Evolutionary conservation across 345 rosid genomes (phyloP), one percentile per base, ranked within the genome.

Genomic region (Zanthoxylum bungeanum): DNA sequence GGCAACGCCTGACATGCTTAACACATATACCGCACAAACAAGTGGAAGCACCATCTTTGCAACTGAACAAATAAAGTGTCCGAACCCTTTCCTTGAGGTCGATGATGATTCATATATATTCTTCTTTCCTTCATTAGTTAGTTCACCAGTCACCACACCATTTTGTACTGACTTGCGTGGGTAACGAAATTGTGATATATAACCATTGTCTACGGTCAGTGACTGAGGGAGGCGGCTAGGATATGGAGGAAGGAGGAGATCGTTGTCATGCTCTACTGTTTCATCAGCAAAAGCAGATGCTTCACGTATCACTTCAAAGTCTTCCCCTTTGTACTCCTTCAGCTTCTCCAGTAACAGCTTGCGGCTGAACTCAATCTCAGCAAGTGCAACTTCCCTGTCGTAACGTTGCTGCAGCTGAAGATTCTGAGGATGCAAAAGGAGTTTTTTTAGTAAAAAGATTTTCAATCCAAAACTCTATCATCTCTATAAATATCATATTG

Each of bases 201-300:
- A 77, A 19, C 78, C 83, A 34, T 69, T 83, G 33, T 82, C 83
- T 56, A 75, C 60, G 72, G 78, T 82, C 22, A 84, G 78, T 19
- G 91, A 77, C 17, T 53, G 78, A 66, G 90, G 92, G 19, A 79
- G 71, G 22, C 82, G 85, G 65, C 79, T 80, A 47, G 90, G 89
- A 70, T 93, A 93, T 3, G 98, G 97, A 63, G 98, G 98, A 70
- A 93, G 93, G 7, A 89, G 79, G 69, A 93, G 97, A 81, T 89
- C 89, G 10, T 69, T 81, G 57, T 84, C 81, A 14, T 82, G 86
- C 49, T 87, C 89, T 50, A 88, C 92, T 55, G 85, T 87, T 79
- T 93, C 92, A 4, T 91, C 90, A 25, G 88, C 92, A 79, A 93
- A 93, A 76, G 70, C 80, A 47, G 91, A 69, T 66, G 97, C 86